These are phyloP conservation scores for Zychaea mexicana DNA, from an alignment of 371 early-diverging fungal genomes.

Conservation along the genomic window DNA sequence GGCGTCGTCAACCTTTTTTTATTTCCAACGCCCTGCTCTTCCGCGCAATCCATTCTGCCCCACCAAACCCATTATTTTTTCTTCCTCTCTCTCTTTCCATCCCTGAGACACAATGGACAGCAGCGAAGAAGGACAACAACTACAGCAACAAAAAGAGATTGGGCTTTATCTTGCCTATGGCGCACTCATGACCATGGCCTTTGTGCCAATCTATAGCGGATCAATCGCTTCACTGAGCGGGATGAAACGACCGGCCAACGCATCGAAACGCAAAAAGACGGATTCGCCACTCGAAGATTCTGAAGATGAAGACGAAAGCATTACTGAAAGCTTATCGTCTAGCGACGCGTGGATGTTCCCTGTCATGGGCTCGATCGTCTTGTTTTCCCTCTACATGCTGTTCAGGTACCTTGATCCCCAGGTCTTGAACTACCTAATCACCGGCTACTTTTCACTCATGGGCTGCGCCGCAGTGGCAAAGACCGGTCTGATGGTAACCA, in stretches of 20 bases:
- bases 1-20: too few species aligned
- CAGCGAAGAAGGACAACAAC: too few species aligned
- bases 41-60: too few species aligned
- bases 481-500: slow-evolving; percentile 56
- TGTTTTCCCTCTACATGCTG: slow-evolving; percentile 85
- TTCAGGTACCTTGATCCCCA: slow-evolving; percentile 85
- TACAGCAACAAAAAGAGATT: slow-evolving; percentile 20
- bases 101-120: background rate
- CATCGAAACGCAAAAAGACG: slow-evolving; percentile 35
- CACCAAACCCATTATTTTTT: background rate
- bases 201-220: slow-evolving; percentile 87
- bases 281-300: slow-evolving; percentile 42
- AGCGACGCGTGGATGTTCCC: slow-evolving; percentile 96
- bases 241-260: slow-evolving; percentile 66
- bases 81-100: background rate
- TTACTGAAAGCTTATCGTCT: slow-evolving; percentile 77
- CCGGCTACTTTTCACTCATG: slow-evolving; percentile 85
- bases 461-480: slow-evolving; percentile 81
- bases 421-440: slow-evolving; percentile 83
- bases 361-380: slow-evolving; percentile 82
- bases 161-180: slow-evolving; percentile 80
- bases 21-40: too few species aligned
- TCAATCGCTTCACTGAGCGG: slow-evolving; percentile 75
- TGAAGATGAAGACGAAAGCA: slow-evolving; percentile 63
- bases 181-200: slow-evolving; percentile 89